Evolutionary conservation across 208 protist species (phyloP), one percentile per base, ranked within the genome.

Genomic region (Acanthamoeba triangularis): DNA sequence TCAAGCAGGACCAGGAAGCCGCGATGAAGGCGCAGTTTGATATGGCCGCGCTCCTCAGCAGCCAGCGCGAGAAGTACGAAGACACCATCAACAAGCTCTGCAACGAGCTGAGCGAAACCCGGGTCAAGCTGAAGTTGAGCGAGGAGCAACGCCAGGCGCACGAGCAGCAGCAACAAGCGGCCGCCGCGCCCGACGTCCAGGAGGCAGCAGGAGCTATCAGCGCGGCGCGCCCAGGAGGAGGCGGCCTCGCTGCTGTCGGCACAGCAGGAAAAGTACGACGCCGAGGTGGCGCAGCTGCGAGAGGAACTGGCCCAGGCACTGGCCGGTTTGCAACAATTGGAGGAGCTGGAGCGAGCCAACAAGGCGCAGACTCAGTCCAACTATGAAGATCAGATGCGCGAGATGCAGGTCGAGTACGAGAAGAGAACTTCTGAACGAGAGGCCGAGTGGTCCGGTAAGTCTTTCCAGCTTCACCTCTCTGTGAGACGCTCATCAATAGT

Each of bases 31-130:
- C n/a, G 10, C 65, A 72, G 65, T 37, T 72, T 28, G 65, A 72
- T 28, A 72, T 72, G 65, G 65, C 65, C 14, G 13, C 14, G 20
- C 65, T 72, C 65, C 65, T 72, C 30, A 35, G n/a, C 28, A 35
- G 10, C 20, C 65, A 72, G 65, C 65, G 65, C 65, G 65, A 72
- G n/a, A 72, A 72, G 65, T 72, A 72, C 65, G 65, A 72, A 35
- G 65, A 72, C 13, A 35, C 30, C 65, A 72, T 35, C 65, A 35
- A 13, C 65, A 72, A 72, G 65, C 30, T 35, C 20, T 35, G 65
- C 65, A 1, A 72, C n/a, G 65, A 72, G n/a, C n/a, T 72, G 25
- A 13, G n/a, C 65, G 65, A 72, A 28, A 28, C 30, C 65, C 0
- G 30, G 1, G 65, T 35, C 65, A 72, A 72, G 65, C 20, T 72